These are phyloP conservation scores for Phytopythium boreale DNA, from an alignment of 352 stramenopile species.

Conservation along the genomic window DNA sequence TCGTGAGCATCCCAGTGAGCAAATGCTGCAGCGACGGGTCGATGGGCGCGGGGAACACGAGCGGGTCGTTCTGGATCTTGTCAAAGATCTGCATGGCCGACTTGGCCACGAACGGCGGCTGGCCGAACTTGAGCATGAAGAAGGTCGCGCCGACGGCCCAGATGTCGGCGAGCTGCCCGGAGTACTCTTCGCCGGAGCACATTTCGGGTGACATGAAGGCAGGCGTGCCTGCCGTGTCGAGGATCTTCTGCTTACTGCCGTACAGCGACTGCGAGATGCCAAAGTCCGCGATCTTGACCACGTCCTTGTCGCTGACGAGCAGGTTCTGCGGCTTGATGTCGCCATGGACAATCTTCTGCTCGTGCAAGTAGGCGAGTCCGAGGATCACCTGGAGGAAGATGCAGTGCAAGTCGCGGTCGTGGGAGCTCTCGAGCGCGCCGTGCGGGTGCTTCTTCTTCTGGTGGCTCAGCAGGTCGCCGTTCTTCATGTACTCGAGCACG, in stretches of 20 bases:
- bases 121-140: conserved; percentile 89
- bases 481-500: conserved; percentile 96
- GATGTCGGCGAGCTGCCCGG: conserved; percentile 87
- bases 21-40: conserved; percentile 59
- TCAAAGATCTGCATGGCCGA: conserved; percentile 88
- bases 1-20: conserved; percentile 63
- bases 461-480: conserved; percentile 68
- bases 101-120: conserved; percentile 87
- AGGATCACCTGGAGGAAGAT: conserved; percentile 72
- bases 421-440: conserved; percentile 35
- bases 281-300: conserved; percentile 92
- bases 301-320: conserved; percentile 80
- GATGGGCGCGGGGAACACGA: conserved; percentile 56
- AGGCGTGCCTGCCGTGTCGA: conserved; percentile 82
- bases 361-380: conserved; percentile 88
- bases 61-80: conserved; percentile 76
- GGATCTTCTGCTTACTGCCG: conserved; percentile 75
- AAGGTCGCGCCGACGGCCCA: conserved; percentile 88
- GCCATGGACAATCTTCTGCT: conserved; percentile 82
- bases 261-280: conserved; percentile 88
- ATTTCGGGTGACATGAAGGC: conserved; percentile 94
- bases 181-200: conserved; percentile 81
- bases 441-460: conserved; percentile 66
- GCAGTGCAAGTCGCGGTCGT: conserved; percentile 70
- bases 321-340: conserved; percentile 90